phyloP scores from a whole-genome alignment of 306 rosid species.

The Rubus parviflorus region DNA sequence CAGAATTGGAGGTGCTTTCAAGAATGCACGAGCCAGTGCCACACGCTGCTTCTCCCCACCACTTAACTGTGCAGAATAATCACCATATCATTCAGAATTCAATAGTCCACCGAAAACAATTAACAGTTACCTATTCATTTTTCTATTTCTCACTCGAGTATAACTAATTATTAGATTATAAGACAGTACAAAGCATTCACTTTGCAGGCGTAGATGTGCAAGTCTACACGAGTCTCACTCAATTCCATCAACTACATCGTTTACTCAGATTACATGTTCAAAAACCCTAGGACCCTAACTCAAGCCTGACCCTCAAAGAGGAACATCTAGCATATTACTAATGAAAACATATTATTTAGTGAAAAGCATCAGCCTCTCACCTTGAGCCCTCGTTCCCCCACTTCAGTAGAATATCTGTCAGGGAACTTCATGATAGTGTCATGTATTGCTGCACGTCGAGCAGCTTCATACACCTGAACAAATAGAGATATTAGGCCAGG shows the following conservation, averaged over 20 bases:
- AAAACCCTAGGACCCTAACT: not conserved
- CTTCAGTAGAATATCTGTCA: slow-evolving; percentile 72
- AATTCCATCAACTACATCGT: not conserved
- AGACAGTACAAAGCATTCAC: not conserved
- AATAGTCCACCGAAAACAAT: slow-evolving; percentile 5
- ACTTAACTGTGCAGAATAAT: slow-evolving; percentile 63
- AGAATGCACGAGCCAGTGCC: slow-evolving; percentile 93
- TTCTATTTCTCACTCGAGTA: not conserved
- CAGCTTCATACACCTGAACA: slow-evolving; percentile 86
- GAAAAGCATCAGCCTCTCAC: slow-evolving; percentile 39
- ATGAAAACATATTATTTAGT: slow-evolving; percentile 17
- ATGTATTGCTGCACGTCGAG: slow-evolving; percentile 87
- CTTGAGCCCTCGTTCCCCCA: slow-evolving; percentile 99
- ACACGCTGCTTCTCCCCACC: slow-evolving; percentile 99
- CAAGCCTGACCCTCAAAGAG: slow-evolving; percentile 12
- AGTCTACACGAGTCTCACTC: not conserved
- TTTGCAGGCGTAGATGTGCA: not conserved
- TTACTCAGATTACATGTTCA: not conserved
- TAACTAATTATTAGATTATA: not conserved
- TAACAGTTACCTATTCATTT: not conserved
- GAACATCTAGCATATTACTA: slow-evolving; percentile 14
- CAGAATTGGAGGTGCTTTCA: slow-evolving; percentile 93
- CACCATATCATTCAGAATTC: slow-evolving; percentile 20
- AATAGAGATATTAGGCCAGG: slow-evolving; percentile 24
- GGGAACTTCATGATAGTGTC: slow-evolving; percentile 91